Percentiles rank a stretch among this genome's conserved stretches.
Conservation (phyloP, 441 rosid species). For the Jatropha podagrica region DNA sequence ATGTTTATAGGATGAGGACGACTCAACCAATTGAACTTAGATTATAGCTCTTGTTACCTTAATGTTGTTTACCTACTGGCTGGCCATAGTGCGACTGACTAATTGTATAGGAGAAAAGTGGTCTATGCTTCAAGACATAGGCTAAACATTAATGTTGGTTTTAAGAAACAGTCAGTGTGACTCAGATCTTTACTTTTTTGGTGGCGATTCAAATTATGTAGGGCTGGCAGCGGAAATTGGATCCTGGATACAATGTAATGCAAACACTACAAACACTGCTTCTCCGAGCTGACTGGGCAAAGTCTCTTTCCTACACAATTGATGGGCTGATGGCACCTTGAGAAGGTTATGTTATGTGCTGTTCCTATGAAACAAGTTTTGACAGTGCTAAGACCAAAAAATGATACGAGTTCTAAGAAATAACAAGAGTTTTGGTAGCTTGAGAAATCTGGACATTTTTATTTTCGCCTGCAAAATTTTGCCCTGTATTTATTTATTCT, state of each 20-base stretch:
- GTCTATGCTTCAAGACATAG: neutral
- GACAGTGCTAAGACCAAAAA: conserved; percentile 32
- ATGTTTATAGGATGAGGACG: neutral
- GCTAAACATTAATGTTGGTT: no score
- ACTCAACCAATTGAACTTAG: neutral
- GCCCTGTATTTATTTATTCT: conserved; percentile 20
- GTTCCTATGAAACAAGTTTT: conserved; percentile 40
- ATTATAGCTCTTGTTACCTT: neutral
- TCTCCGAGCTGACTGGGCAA: conserved; percentile 95
- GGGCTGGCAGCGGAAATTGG: conserved; percentile 99
- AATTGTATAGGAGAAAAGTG: neutral
- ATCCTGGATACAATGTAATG: conserved; percentile 93
- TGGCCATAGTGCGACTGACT: neutral
- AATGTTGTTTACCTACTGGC: conserved; percentile 3
- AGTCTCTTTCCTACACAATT: conserved; percentile 91
- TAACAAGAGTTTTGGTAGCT: conserved; percentile 20
- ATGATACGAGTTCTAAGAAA: conserved; percentile 32
- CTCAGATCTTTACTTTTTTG: neutral
- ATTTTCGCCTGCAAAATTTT: conserved; percentile 19
- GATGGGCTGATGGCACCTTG: conserved; percentile 97
- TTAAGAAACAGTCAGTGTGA: neutral
- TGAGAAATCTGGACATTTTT: conserved; percentile 10
- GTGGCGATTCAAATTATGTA: conserved; percentile 28
- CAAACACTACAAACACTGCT: conserved; percentile 85
- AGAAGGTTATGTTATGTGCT: conserved; percentile 23